Conservation (phyloP, 2,329 filamentous ascomycete genomes). For the Aspergillus carbonarius region DNA sequence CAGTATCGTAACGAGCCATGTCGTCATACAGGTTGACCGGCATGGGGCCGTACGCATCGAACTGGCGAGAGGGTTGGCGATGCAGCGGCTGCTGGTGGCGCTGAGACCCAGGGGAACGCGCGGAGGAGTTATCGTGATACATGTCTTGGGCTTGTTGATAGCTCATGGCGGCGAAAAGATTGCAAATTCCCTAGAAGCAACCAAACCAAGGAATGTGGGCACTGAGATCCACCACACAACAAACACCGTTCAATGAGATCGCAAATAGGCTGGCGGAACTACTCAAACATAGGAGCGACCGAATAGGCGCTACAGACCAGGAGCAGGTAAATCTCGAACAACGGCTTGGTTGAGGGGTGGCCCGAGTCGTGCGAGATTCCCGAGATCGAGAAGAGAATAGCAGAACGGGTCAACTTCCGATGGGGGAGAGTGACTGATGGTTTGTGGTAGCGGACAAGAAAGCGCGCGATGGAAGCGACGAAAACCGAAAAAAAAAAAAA, state of each 20-base stretch:
- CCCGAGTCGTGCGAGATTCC: no score
- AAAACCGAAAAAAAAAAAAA: constrained; percentile 10
- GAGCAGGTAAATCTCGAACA: not conserved
- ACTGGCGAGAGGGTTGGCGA: constrained; percentile 72
- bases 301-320: constrained; percentile 11
- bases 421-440: constrained; percentile 8
- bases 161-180: constrained; percentile 31
- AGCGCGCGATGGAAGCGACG: constrained; percentile 9
- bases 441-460: not conserved
- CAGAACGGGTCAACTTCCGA: constrained; percentile 14
- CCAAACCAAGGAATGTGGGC: constrained; percentile 33
- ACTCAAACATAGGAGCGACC: constrained; percentile 35
- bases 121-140: constrained; percentile 70
- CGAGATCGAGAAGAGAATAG: constrained; percentile 12
- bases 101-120: constrained; percentile 72
- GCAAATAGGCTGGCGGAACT: constrained; percentile 23
- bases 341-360: constrained; percentile 6
- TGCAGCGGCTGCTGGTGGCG: constrained; percentile 66
- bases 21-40: constrained; percentile 72
- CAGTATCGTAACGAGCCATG: constrained; percentile 57
- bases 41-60: constrained; percentile 70
- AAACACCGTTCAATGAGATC: constrained; percentile 22
- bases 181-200: constrained; percentile 25
- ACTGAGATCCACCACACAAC: constrained; percentile 31
- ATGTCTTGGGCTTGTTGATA: constrained; percentile 44